These are phyloP conservation scores for Ceratocystis lukuohia DNA, from an alignment of 2,329 filamentous ascomycete species.

Conservation along the genomic window DNA sequence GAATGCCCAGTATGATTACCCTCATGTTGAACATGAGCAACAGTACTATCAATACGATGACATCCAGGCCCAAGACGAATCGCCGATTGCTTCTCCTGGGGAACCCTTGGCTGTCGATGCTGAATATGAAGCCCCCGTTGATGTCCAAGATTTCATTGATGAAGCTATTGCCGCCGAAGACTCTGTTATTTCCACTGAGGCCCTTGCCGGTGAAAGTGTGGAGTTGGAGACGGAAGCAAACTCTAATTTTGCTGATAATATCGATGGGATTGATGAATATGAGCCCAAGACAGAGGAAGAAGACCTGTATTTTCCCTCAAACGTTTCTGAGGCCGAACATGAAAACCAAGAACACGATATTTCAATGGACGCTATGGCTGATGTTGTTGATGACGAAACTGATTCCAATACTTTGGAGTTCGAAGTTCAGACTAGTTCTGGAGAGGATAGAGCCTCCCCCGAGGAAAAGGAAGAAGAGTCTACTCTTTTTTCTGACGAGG, in stretches of 20 bases:
- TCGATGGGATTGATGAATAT: too few relatives aligned
- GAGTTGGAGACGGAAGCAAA: neutral
- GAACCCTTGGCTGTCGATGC: neutral
- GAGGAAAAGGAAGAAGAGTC: neutral
- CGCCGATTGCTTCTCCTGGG: neutral
- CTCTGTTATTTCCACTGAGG: neutral
- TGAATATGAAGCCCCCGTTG: neutral
- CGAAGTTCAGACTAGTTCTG: too few relatives aligned
- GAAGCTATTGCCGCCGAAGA: neutral
- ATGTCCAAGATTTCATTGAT: neutral
- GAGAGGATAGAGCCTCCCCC: neutral
- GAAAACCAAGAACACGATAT: neutral
- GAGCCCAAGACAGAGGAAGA: too few relatives aligned
- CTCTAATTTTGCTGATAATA: neutral
- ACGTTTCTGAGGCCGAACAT: neutral
- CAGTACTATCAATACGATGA: neutral
- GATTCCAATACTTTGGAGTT: neutral
- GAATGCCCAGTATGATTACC: neutral
- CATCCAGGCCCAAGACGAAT: neutral
- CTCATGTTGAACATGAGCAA: neutral
- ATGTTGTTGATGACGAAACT: neutral
- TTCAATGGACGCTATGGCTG: neutral
- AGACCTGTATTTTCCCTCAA: too few relatives aligned
- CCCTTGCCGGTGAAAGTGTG: too few relatives aligned
- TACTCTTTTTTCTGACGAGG: neutral